Conservation (phyloP, 2,329 filamentous ascomycete genomes). For the Fusarium sp. region DNA sequence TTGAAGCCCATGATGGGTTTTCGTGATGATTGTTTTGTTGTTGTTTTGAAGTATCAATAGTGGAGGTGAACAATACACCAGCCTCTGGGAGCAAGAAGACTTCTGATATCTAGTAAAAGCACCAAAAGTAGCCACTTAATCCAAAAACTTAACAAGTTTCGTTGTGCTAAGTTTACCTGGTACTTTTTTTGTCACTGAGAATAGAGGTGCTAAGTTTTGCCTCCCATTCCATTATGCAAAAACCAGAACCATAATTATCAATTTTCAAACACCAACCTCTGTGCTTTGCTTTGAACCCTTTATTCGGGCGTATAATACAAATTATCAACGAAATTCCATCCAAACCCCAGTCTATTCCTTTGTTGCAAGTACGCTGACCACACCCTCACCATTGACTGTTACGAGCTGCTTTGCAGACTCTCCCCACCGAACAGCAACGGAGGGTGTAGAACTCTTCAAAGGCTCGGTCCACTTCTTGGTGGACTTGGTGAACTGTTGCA, state of each 20-base stretch:
- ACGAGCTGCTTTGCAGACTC: slow-evolving; percentile 76
- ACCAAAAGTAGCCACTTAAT: too few species aligned
- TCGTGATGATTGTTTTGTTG: neutral
- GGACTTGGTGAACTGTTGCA: slow-evolving; percentile 89
- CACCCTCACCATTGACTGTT: slow-evolving; percentile 76
- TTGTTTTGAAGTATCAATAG: neutral
- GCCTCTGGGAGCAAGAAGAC: neutral
- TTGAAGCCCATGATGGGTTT: neutral
- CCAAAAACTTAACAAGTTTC: neutral
- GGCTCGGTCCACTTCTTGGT: slow-evolving; percentile 90
- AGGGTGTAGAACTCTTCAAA: slow-evolving; percentile 76
- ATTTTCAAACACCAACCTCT: slow-evolving; percentile 36
- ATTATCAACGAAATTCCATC: slow-evolving; percentile 20
- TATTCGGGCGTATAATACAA: slow-evolving; percentile 33
- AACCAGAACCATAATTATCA: slow-evolving; percentile 31
- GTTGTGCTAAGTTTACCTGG: neutral
- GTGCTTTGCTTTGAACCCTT: slow-evolving; percentile 22
- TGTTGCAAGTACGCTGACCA: slow-evolving; percentile 72
- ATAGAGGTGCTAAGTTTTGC: neutral
- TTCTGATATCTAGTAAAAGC: neutral
- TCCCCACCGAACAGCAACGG: slow-evolving; percentile 81
- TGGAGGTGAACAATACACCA: neutral
- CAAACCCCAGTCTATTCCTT: slow-evolving; percentile 51
- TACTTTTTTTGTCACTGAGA: neutral
- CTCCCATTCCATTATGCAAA: neutral